Conservation (phyloP, 305 asterid species). For the Fraxinus xanthoxyloides region DNA sequence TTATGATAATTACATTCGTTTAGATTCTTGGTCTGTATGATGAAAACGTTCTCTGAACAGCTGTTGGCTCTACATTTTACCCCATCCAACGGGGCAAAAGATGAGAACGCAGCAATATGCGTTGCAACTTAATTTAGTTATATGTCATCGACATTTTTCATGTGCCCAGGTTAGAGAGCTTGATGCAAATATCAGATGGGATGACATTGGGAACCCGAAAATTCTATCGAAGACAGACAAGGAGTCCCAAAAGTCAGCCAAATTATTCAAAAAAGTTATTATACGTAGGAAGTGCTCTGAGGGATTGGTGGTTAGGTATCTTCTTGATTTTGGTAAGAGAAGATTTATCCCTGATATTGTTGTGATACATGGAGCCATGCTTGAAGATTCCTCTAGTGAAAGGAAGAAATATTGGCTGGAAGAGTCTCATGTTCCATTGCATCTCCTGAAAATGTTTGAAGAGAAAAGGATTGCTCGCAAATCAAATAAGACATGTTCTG, state of each 20-base stretch:
- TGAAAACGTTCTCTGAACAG: conserved; percentile 18
- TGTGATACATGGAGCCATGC: conserved; percentile 56
- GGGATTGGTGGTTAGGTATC: conserved; percentile 64
- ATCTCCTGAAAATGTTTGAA: conserved; percentile 78
- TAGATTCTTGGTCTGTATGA: conserved; percentile 12
- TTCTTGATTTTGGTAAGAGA: conserved; percentile 93
- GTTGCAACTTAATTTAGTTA: background rate
- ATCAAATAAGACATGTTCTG: conserved; percentile 44
- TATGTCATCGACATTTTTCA: conserved; percentile 13
- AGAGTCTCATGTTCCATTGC: conserved; percentile 76
- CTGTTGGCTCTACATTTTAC: conserved; percentile 9
- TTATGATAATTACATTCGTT: conserved; percentile 1
- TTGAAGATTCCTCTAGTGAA: conserved; percentile 59
- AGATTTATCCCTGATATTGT: conserved; percentile 85
- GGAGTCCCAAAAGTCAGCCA: conserved; percentile 56
- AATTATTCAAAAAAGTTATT: conserved; percentile 76
- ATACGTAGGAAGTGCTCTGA: conserved; percentile 74
- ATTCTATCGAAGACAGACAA: conserved; percentile 45
- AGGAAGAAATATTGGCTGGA: conserved; percentile 88
- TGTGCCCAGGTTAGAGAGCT: conserved; percentile 80
- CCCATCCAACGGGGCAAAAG: conserved; percentile 17
- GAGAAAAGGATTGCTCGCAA: conserved; percentile 80
- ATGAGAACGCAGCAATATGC: conserved; percentile 6
- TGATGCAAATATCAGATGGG: conserved; percentile 85
- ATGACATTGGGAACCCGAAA: conserved; percentile 59